Percentiles rank a stretch among this genome's conserved stretches.
Evolutionary conservation across 345 rosid species (phyloP).

Genomic region (Syzygium jambos): DNA sequence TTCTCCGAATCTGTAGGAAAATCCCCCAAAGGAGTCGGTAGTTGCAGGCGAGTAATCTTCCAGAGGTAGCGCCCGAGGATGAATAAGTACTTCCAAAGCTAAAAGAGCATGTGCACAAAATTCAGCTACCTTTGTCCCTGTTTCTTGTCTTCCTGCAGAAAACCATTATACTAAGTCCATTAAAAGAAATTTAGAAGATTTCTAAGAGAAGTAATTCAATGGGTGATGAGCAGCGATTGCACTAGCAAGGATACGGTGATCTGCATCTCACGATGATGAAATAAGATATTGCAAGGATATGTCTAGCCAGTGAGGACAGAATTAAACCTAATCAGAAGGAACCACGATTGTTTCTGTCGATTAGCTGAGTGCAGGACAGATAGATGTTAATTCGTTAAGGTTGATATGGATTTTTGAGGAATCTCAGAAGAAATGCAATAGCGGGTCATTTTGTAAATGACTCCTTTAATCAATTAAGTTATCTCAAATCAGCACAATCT

Average conservation of each 20-base stretch:
- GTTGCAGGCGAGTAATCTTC: conserved; percentile 22
- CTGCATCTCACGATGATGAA: neutral
- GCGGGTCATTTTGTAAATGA: neutral
- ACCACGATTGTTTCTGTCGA: neutral
- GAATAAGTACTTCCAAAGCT: conserved; percentile 73
- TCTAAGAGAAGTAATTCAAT: neutral
- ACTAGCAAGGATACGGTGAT: neutral
- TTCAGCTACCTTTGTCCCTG: conserved; percentile 43
- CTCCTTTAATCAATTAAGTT: neutral
- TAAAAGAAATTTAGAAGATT: neutral
- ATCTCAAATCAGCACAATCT: neutral
- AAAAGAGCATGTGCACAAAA: conserved; percentile 70
- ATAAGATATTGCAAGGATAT: neutral
- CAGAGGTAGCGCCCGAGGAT: conserved; percentile 68
- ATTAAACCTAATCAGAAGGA: neutral
- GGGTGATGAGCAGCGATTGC: neutral
- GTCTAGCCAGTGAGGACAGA: neutral
- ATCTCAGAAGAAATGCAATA: neutral
- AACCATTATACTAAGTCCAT: neutral
- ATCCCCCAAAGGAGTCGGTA: conserved; percentile 6
- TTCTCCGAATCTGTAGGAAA: conserved; percentile 9
- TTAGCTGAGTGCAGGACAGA: neutral
- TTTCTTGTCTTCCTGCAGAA: conserved; percentile 46
- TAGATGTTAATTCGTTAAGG: neutral
- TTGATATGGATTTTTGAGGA: neutral